Evolutionary conservation across 768 basidiomycete species (phyloP), one percentile per base, ranked within the genome.

Genomic region (Cystobasidium ongulense): DNA sequence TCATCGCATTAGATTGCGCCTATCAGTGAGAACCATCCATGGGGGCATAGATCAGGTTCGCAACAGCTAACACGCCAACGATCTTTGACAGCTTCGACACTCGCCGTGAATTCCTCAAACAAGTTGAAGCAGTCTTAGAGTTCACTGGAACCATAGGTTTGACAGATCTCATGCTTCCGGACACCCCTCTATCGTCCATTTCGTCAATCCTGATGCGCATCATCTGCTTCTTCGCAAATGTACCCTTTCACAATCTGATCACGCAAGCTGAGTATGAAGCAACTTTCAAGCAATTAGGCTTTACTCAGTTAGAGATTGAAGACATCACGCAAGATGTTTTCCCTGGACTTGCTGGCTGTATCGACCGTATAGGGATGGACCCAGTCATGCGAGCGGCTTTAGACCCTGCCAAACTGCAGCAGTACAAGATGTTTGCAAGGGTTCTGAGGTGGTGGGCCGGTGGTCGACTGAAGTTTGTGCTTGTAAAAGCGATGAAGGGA

Each of bases 1-100:
- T 89, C 38, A 81, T 88, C 29, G 87, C 86, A 0, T 82, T 88
- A 17, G 88, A 89, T 77, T 89, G 88, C 75, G 88, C 87, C 1
- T 89, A 88, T 77, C 88, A 89, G 68, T 71, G 25, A 59, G 68
- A 25, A n/a, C n/a, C 43, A 52, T 25, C 29, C 38, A 18, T 13
- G 43, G 8, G 53, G 7, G 53, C n/a, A 10, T 7, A n/a, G 29
- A 7, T 23, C 53, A 29, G 29, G 53, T 23, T 23, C 7, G 5
- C 64, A 25, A 15, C 36, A 21, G n/a, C 23, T 27, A 17, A 66
- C 33, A 23, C 38, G 53, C 17, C 7, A 17, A 21, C 3, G 29
- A 66, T 52, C 17, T 35, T 35, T n/a, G 17, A 52, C 68, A 71
- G 68, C 77, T 89, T 88, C 78, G 75, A 82, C 15, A 85, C 86